A percentile compares a stretch with the other conserved stretches of the same genome.
These are phyloP conservation scores for Ottelia alismoides DNA, from an alignment of 106 monocot species.

Conservation along the genomic window DNA sequence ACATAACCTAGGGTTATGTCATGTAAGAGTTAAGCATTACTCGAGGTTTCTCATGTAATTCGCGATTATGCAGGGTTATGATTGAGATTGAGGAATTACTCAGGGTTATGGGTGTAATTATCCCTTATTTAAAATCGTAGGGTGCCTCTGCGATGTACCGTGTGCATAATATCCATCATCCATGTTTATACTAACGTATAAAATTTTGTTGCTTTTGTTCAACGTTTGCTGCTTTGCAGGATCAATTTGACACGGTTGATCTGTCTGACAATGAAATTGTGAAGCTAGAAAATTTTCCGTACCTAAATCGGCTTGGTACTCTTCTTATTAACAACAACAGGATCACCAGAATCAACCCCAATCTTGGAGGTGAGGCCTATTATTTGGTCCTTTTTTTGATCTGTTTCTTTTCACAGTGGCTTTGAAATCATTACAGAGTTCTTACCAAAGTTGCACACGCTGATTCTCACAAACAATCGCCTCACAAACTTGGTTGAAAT, in stretches of 20 bases:
- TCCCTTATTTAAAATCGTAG: too few relatives aligned
- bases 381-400: background rate
- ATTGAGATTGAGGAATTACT: too few relatives aligned
- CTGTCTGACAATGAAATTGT: slow-evolving; percentile 98
- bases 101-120: too few relatives aligned
- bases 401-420: background rate
- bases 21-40: too few relatives aligned
- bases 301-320: slow-evolving; percentile 78
- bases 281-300: slow-evolving; percentile 90
- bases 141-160: too few relatives aligned
- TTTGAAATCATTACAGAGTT: slow-evolving; percentile 37
- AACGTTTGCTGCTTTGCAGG: slow-evolving; percentile 48
- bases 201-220: too few relatives aligned
- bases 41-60: too few relatives aligned
- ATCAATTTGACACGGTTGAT: slow-evolving; percentile 95
- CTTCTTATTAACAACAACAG: slow-evolving; percentile 89
- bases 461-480: slow-evolving; percentile 95
- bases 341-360: slow-evolving; percentile 90
- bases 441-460: slow-evolving; percentile 82
- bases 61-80: too few relatives aligned
- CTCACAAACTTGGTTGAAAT: slow-evolving; percentile 91
- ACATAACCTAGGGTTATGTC: too few relatives aligned
- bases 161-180: too few relatives aligned
- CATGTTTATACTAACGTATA: too few relatives aligned
- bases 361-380: slow-evolving; percentile 63